These are phyloP conservation scores for Omphalotus guepiniiformis DNA, from an alignment of 768 basidiomycete genomes.

Conservation along the genomic window DNA sequence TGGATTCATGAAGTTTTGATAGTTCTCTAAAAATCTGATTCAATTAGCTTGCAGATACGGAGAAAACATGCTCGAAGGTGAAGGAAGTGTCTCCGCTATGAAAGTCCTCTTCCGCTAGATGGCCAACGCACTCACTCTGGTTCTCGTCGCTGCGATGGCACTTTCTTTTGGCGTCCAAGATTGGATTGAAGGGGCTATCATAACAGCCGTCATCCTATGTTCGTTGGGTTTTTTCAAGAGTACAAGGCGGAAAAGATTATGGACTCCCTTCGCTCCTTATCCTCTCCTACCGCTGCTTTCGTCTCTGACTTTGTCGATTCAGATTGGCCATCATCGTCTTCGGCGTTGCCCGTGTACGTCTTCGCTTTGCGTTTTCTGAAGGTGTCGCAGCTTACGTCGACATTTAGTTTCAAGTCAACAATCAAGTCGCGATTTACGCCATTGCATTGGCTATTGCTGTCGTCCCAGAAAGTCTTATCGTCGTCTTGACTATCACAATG, in stretches of 20 bases:
- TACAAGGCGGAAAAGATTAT: conserved; percentile 46
- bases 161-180: conserved; percentile 53
- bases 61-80: conserved; percentile 30
- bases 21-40: background rate
- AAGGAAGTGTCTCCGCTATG: conserved; percentile 30
- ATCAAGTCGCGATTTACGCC: conserved; percentile 11
- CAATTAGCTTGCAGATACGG: conserved; percentile 22
- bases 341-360: conserved; percentile 20
- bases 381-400: background rate
- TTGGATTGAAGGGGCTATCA: conserved; percentile 49
- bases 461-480: no score
- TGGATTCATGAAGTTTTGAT: background rate
- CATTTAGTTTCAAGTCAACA: background rate
- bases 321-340: conserved; percentile 36
- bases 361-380: background rate
- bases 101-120: conserved; percentile 29
- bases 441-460: conserved; percentile 37
- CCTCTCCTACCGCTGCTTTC: no score
- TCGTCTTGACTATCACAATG: no score
- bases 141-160: conserved; percentile 33
- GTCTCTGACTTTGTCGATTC: no score
- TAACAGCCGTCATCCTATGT: conserved; percentile 38
- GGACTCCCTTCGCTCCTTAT: conserved; percentile 42
- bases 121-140: conserved; percentile 38
- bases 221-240: conserved; percentile 44